Evolutionary conservation across 345 rosid species (phyloP), one percentile per base, ranked within the genome.

Genomic region (Dimocarpus longan): DNA sequence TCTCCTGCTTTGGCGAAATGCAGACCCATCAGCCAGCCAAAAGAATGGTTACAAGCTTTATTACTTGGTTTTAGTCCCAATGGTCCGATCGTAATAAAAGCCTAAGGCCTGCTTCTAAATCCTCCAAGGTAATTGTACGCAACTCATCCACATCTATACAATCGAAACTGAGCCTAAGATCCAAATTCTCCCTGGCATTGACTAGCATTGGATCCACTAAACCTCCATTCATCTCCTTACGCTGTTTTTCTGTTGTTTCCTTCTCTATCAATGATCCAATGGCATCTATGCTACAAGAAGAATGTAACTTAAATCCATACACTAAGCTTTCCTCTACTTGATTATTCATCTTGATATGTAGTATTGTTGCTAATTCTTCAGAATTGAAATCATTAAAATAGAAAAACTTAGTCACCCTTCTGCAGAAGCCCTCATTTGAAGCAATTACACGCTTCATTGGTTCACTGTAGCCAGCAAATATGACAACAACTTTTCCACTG

Each of bases 391-490:
- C 98, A 11, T 89, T 83, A 54, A 97, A 97, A 67, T 86, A 81
- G 83, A 97, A 97, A 84, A 94, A 92, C 82, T 93, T 97, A 16
- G 98, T 94, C 48, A 97, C 99, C 85, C 99, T 94, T 84, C 98
- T 87, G 78, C 95, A 89, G 85, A 97, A 97, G 72, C 99, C 99
- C 83, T 97, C 98, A 21, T 94, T 94, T 2, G 98, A 94, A 63
- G 92, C 82, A 2, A 97, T 97, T 75, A 97, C 98, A 15, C 98
- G 95, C 85, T 92, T 90, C 99, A 97, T 97, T 67, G 98, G 99
- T 81, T 97, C 98, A 13, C 93, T 88, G 80, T 97, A 97, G 19
- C 99, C 98, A 0, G 98, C 98, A 24, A 94, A 97, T 89, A 97
- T 97, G 77, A 97, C 98, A 22, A 94, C 90, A 22, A 97, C 82